These are phyloP conservation scores for Echites panduratus DNA, from an alignment of 257 asterid species.

Conservation along the genomic window DNA sequence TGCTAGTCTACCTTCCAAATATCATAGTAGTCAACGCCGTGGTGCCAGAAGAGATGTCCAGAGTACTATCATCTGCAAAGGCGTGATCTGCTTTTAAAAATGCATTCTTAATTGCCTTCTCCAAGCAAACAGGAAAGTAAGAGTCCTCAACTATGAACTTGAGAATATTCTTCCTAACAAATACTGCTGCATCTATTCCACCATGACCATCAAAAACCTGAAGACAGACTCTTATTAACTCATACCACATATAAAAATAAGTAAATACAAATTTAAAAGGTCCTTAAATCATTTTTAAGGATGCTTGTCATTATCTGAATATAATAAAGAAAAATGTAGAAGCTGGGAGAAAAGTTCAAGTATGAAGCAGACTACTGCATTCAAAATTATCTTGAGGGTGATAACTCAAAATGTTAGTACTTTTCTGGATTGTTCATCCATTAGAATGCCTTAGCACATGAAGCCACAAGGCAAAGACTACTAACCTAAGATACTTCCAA, in stretches of 20 bases:
- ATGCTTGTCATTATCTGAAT: background rate
- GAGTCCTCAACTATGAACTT: constrained; percentile 67
- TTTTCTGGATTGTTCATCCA: background rate
- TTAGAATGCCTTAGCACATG: background rate
- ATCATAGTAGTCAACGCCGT: constrained; percentile 80
- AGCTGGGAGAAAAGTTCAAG: background rate
- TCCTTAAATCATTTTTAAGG: background rate
- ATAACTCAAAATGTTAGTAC: background rate
- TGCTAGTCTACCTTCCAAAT: constrained; percentile 51
- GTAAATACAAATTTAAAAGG: background rate
- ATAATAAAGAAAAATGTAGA: background rate
- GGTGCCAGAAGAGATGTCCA: constrained; percentile 89
- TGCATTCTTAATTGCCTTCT: constrained; percentile 75
- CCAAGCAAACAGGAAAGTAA: constrained; percentile 55
- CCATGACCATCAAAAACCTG: constrained; percentile 99
- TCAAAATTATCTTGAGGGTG: background rate
- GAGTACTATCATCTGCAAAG: constrained; percentile 67
- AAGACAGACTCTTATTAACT: background rate
- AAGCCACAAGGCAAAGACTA: background rate
- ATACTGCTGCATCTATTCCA: constrained; percentile 84
- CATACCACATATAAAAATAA: background rate
- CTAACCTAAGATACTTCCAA: background rate
- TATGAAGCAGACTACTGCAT: background rate
- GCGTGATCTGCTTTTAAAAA: constrained; percentile 77
- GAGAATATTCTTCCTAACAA: constrained; percentile 63